phyloP scores from a whole-genome alignment of 2,329 filamentous ascomycete species.

The Keithomyces neogunnii region DNA sequence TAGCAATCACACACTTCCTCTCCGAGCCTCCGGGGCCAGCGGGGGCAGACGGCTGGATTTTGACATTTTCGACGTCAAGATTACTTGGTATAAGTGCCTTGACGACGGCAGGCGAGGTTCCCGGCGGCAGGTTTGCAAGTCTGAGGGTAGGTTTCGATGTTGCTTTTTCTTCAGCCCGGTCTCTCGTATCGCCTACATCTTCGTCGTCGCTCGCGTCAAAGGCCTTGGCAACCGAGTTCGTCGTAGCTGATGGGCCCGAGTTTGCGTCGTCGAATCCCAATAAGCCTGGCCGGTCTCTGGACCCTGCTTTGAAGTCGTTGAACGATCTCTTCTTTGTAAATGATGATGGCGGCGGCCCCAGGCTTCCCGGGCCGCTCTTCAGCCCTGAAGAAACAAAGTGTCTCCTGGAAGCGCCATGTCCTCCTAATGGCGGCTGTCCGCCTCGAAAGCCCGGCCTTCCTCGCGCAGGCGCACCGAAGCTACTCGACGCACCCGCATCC shows the following conservation, averaged over 20 bases:
- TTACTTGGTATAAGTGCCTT: conserved; percentile 50
- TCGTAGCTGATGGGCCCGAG: conserved; percentile 16
- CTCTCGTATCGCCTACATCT: conserved; percentile 31
- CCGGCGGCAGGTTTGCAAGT: conserved; percentile 52
- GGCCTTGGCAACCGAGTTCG: conserved; percentile 56
- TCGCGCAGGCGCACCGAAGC: conserved; percentile 15
- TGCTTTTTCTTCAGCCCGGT: conserved; percentile 47
- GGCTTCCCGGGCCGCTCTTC: conserved; percentile 54
- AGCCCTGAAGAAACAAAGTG: conserved; percentile 53
- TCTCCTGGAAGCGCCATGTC: conserved; percentile 34
- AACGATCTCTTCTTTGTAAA: conserved; percentile 47
- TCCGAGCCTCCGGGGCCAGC: conserved; percentile 46
- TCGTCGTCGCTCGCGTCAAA: conserved; percentile 63
- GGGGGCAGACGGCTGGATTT: conserved; percentile 44
- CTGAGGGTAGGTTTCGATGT: conserved; percentile 55
- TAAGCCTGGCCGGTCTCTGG: conserved; percentile 15
- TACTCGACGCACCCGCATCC: not conserved
- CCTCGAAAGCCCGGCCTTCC: conserved; percentile 5
- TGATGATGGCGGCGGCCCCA: conserved; percentile 43
- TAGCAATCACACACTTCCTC: conserved; percentile 65
- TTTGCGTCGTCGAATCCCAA: conserved; percentile 33
- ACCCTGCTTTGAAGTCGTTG: conserved; percentile 22
- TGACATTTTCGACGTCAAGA: conserved; percentile 63
- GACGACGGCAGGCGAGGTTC: conserved; percentile 49
- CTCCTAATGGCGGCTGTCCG: not conserved